Conservation (phyloP, 2,329 filamentous ascomycete genomes). For the Colletotrichum salicis region DNA sequence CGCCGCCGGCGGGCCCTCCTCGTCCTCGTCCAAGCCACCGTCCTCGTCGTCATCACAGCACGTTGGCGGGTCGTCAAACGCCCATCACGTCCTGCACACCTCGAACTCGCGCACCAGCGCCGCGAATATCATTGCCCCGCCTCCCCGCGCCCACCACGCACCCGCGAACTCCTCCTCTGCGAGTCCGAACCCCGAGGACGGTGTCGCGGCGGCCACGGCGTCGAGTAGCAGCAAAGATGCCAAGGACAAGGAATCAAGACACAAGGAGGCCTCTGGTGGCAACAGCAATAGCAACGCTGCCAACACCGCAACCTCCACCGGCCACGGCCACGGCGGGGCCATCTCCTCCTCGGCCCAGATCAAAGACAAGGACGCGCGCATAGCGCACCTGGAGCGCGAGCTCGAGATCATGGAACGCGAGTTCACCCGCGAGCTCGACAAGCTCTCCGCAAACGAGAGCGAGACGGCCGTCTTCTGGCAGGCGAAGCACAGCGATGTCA, state of each 20-base stretch:
- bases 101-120: conserved; percentile 42
- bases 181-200: conserved; percentile 41
- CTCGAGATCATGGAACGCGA: conserved; percentile 63
- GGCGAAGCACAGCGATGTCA: conserved; percentile 61
- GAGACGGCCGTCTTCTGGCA: conserved; percentile 69
- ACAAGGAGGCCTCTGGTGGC: conserved; percentile 17
- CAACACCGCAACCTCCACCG: not conserved
- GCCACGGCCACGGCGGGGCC: not conserved
- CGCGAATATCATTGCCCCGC: conserved; percentile 50
- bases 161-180: conserved; percentile 47
- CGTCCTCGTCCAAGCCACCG: conserved; percentile 3
- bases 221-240: conserved; percentile 35
- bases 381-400: conserved; percentile 63
- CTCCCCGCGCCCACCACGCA: conserved; percentile 52
- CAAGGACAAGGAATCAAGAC: conserved; percentile 42
- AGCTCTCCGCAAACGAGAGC: conserved; percentile 63
- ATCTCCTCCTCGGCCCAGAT: conserved; percentile 39
- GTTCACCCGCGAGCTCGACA: conserved; percentile 64
- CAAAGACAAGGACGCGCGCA: conserved; percentile 62
- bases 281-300: conserved; percentile 34
- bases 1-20: not conserved
- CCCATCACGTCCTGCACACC: conserved; percentile 42
- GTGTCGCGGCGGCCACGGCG: not conserved
- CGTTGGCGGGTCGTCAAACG: conserved; percentile 14
- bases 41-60: not conserved